Conservation (phyloP, 2,329 filamentous ascomycete species). For the Aspergillus neotritici region DNA sequence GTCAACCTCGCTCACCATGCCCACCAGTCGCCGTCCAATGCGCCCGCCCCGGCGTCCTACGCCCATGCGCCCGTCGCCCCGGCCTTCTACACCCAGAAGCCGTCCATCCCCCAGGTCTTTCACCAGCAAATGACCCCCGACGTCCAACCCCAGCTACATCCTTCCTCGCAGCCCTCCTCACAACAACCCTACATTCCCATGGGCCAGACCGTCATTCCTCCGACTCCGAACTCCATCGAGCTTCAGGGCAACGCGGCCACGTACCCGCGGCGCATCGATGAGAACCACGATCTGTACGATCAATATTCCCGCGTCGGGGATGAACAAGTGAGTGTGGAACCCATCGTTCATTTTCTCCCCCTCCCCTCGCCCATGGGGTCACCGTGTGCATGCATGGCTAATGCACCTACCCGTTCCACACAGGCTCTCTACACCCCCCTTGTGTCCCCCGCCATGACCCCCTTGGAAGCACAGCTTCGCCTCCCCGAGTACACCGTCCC, state of each 20-base stretch:
- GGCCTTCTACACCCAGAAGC: conserved; percentile 29
- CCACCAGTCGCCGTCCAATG: conserved; percentile 21
- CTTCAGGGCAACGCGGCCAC: conserved; percentile 41
- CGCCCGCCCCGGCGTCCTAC: conserved; percentile 23
- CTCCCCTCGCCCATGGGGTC: too few relatives aligned
- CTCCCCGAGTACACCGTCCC: conserved; percentile 45
- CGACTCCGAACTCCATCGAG: conserved; percentile 46
- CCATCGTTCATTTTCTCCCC: background rate
- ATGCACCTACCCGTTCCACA: conserved; percentile 11
- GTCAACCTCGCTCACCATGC: conserved; percentile 25
- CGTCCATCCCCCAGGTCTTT: conserved; percentile 20
- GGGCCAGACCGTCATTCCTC: conserved; percentile 37
- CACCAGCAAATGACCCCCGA: conserved; percentile 21
- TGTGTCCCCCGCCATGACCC: conserved; percentile 48
- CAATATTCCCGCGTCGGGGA: conserved; percentile 39
- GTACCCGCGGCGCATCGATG: conserved; percentile 38
- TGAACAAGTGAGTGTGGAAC: conserved; percentile 34
- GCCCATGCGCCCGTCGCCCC: conserved; percentile 28
- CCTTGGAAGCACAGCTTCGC: conserved; percentile 43
- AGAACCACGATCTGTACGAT: conserved; percentile 40
- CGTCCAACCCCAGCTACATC: conserved; percentile 22
- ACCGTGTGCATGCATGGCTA: conserved; percentile 8
- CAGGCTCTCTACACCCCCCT: conserved; percentile 47
- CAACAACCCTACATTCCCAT: conserved; percentile 28
- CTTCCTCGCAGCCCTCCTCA: conserved; percentile 14